Evolutionary conservation across 108 stramenopile species (phyloP), one percentile per base, ranked within the genome.

Genomic region (Cyclostephanos invisitatus): DNA sequence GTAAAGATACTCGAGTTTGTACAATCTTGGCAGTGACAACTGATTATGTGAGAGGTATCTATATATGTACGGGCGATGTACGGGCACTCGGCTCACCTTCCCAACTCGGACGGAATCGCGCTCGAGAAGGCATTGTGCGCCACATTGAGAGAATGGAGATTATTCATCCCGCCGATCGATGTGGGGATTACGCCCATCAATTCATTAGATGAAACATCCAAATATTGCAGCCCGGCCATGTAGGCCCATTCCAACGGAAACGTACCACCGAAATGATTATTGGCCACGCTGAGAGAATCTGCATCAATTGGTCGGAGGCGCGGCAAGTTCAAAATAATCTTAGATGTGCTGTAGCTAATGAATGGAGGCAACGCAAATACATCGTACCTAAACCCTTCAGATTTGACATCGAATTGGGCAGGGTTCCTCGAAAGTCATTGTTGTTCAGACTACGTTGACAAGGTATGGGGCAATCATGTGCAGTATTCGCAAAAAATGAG

Each of bases 31-130:
- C 28, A 38, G 15, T n/a, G 20, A 9, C 11, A 11, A 28, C 3
- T 35, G 49, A 29, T 3, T 27, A 14, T 25, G 51, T 24, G 9
- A 25, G 64, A 65, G 29, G n/a, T 28, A 32, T 14, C 6, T 0
- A 21, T 29, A 48, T 7, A 18, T 22, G 22, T 65, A 49, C 14
- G 20, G 24, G n/a, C n/a, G 2, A 62, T 22, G 50, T 48, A 20
- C 35, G 56, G 0, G 21, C 10, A 54, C 24, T 25, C 5, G 17
- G 15, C 68, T 44, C 10, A 69, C 68, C 67, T 54, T 46, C 86
- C 89, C 0, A 93, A 6, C 62, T 86, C 88, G 7, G 78, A 49
- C 10, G 91, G 91, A 44, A 92, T 82, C 6, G 63, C 28, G 12
- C 89, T 86, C 0, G 42, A 60, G 36, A 92, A 51, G 20, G 80